A percentile compares a stretch with the other conserved stretches of the same genome.
Conservation (phyloP, 139 green algal species). For the Zygnema cylindricum region DNA sequence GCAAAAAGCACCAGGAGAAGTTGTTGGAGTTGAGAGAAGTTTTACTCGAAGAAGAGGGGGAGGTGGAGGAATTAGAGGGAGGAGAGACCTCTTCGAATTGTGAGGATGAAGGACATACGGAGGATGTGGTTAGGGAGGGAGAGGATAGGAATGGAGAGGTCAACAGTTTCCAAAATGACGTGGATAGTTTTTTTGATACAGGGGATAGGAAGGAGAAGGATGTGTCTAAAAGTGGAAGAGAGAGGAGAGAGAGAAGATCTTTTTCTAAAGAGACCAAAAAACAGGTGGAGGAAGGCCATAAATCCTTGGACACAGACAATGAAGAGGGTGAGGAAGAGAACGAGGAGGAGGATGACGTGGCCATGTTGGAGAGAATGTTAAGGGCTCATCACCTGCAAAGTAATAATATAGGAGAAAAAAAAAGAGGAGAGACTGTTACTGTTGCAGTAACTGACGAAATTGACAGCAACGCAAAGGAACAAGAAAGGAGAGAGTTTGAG, state of each 20-base stretch:
- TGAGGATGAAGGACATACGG: neutral
- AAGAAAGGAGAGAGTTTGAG: neutral
- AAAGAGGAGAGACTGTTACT: slow-evolving; percentile 5
- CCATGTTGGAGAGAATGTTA: slow-evolving; percentile 70
- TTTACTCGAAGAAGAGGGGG: slow-evolving; percentile 33
- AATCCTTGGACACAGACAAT: no score
- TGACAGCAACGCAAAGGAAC: neutral
- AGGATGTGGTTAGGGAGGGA: slow-evolving; percentile 22
- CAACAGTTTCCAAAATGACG: no score
- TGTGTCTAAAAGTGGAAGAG: no score
- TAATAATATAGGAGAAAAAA: neutral
- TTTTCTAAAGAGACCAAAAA: no score
- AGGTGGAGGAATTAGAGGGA: neutral
- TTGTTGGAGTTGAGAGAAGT: slow-evolving; percentile 36
- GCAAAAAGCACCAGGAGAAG: slow-evolving; percentile 79
- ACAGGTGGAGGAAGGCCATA: no score
- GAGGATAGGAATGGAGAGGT: no score
- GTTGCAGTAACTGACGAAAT: neutral
- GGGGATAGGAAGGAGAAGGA: no score
- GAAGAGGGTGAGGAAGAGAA: slow-evolving; percentile 42
- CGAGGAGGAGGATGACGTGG: slow-evolving; percentile 70
- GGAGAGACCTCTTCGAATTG: no score
- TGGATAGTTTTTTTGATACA: no score
- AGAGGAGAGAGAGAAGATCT: no score
- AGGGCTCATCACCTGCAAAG: neutral